These are phyloP conservation scores for Globisporangium echinulatum DNA, from an alignment of 352 stramenopile genomes.

Conservation along the genomic window DNA sequence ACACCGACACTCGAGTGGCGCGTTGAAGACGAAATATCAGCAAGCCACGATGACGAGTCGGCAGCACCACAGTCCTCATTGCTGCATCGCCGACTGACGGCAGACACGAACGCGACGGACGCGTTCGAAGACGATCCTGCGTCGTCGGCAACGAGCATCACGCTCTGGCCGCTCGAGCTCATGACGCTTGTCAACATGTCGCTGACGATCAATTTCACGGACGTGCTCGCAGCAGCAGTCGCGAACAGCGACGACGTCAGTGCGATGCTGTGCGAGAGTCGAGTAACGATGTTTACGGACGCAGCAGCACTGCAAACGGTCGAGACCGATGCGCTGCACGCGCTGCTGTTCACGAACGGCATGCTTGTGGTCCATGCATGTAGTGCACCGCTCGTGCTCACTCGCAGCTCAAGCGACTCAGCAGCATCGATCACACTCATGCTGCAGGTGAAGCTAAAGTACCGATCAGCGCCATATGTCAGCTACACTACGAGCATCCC, in stretches of 20 bases:
- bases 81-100: background rate
- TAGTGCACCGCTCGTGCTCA: slow-evolving; percentile 4
- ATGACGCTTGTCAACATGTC: background rate
- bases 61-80: no score
- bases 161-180: background rate
- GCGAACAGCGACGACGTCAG: background rate
- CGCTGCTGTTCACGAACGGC: background rate
- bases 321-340: background rate
- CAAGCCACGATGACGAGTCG: background rate
- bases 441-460: slow-evolving; percentile 10
- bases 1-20: background rate
- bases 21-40: background rate
- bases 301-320: background rate
- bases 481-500: slow-evolving; percentile 11
- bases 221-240: slow-evolving; percentile 2
- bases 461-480: background rate
- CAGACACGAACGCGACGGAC: background rate
- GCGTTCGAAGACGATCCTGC: background rate
- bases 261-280: slow-evolving; percentile 3
- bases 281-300: slow-evolving; percentile 5
- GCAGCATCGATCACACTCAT: background rate
- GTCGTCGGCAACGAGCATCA: slow-evolving; percentile 1
- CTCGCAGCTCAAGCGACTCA: background rate
- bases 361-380: slow-evolving; percentile 6
- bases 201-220: slow-evolving; percentile 1